Evolutionary conservation across 768 basidiomycete species (phyloP), one percentile per base, ranked within the genome.

Genomic region (Suillus spraguei): DNA sequence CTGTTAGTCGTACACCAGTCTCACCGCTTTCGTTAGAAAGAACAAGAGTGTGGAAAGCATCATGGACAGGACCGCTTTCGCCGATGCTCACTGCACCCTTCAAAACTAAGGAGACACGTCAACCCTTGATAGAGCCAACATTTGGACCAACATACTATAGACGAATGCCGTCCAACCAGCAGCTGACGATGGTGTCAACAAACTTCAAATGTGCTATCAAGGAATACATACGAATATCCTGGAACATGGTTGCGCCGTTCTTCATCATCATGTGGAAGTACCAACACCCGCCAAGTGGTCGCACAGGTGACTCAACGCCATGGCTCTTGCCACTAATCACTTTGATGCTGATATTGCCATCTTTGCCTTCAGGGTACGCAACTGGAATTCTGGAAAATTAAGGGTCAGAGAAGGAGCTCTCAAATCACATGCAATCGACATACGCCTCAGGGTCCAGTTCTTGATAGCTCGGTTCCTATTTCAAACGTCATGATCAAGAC

Each of bases 241-340:
- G 96, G 79, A 92, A 97, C 36, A 94, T 82, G 36, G 72, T 71
- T 47, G 76, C 80, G 2, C 84, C 87, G 64, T 83, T 82, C 33
- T 82, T 77, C 73, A 96, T 87, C 63, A 79, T 86, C 65, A 90
- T 77, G 71, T 96, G 93, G 78, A 96, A 89, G 76, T 87, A 97
- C 92, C 94, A 96, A 76, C 95, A 96, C 6, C 96, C 96, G 14
- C 96, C 96, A 0, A 95, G 83, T 0, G 94, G 94, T 55, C 90
- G 81, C 28, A 99, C 95, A 33, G 95, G 95, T 2, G 94, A 95
- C 71, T 90, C 89, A 16, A 87, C 82, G 14, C 92, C 94, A 67
- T 95, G 87, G 64, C 92, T 92, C 73, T 88, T 89, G 6, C 97
- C 97, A 66, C 92, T 94, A 67, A 98, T 92, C 46, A 99, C 89